Percentiles rank a stretch among this genome's conserved stretches.
Conservation (phyloP, 1,284 basidiomycete species). For the Heterobasidion annosum region DNA sequence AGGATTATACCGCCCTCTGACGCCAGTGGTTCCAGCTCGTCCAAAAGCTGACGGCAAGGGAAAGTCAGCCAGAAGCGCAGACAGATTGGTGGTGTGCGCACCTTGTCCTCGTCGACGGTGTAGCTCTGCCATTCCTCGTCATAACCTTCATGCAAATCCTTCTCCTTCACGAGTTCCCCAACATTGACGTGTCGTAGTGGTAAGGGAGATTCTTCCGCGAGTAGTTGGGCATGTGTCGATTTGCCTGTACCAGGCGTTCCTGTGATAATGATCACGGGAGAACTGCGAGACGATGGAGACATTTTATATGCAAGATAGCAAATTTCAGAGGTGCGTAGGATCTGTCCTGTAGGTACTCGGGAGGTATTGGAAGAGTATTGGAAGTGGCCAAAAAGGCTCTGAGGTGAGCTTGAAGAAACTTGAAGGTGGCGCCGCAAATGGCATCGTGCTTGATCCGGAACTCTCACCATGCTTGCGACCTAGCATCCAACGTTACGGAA, state of each 20-base stretch:
- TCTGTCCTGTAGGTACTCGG: too few species aligned
- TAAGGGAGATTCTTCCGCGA: conserved; percentile 58
- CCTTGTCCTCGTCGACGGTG: conserved; percentile 93
- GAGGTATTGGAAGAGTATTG: too few species aligned
- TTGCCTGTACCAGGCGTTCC: conserved; percentile 88
- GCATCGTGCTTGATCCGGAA: neutral
- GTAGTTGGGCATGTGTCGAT: conserved; percentile 81
- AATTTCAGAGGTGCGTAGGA: too few species aligned
- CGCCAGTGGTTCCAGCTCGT: conserved; percentile 75
- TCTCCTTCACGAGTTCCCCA: conserved; percentile 82
- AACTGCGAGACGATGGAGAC: conserved; percentile 4
- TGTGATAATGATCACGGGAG: conserved; percentile 90
- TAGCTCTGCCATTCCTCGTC: conserved; percentile 95
- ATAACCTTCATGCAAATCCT: conserved; percentile 76
- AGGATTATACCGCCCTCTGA: conserved; percentile 76
- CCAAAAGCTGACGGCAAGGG: conserved; percentile 52
- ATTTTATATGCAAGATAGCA: too few species aligned
- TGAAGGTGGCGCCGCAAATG: neutral
- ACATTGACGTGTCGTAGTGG: conserved; percentile 83
- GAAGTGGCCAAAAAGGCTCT: too few species aligned
- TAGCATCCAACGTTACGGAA: too few species aligned
- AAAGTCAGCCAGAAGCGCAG: neutral
- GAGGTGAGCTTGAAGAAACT: too few species aligned
- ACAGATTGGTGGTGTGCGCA: conserved; percentile 19
- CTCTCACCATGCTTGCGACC: too few species aligned